Base-by-base conservation (phyloP, 2,329 filamentous ascomycete genomes). In the Ascomycota sp. region DNA sequence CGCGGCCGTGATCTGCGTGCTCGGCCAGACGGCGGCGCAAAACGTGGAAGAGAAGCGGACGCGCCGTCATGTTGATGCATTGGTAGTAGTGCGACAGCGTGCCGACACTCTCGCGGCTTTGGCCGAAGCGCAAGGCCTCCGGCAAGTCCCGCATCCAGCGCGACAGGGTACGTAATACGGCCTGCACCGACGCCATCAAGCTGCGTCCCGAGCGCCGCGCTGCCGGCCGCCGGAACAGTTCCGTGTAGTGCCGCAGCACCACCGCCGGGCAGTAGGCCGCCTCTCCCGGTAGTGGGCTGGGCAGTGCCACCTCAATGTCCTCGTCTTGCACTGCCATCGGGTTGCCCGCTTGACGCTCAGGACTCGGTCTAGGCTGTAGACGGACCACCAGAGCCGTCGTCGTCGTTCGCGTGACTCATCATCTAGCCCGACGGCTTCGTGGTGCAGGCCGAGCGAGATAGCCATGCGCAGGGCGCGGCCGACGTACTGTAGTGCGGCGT, bases 381-480 rank as follows among this genome's bases (percentile, higher is more conserved):
- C 56, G 21, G 58, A 64, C 63, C 63, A 68, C 63, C 63, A 68
- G 4, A 63, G 52, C 7, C 62, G 53, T 7, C 64, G 54, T 7
- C 63, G 53, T 32, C 58, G 59, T 35, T 68, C 63, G 23, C 55
- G 49, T 8, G 45, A 45, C 11, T 55, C 50, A 32, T 53, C 52
- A 5, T 63, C 45, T 12, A 25, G 19, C 8, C 15, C 22, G 20
- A 3, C 38, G 33, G 61, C 53, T 35, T 68, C 64, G 33, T 67
- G 61, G 35, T 68, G 63, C n/a, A 69, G 44, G 0, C 63, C 64
- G 0, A 68, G 49, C 6, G 58, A 64, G 20, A 68, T 63, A 7
- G 64, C 64, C 64, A 69, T 69, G 9, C 63, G 57, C 19, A 68
- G 43, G 4, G 64, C 64, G 24, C 62, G 50, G 7, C 62, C 63